Base-by-base conservation (phyloP, 2,329 filamentous ascomycete genomes). In the Colletotrichum plurivorum region DNA sequence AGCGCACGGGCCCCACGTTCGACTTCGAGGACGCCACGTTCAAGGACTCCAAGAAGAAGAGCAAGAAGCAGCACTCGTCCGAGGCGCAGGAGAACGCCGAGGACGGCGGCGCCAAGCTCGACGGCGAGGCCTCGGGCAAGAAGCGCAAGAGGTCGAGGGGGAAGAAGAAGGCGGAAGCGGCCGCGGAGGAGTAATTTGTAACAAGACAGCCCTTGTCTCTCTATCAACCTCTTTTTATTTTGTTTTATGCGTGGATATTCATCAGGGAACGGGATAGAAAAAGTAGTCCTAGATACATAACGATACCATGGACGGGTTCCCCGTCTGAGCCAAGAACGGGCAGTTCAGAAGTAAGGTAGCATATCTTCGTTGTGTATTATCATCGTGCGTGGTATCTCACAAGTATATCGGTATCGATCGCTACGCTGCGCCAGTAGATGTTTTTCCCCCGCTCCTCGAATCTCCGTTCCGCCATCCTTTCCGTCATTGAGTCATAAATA, bases 1-100 rank as follows among this genome's bases (percentile, higher is more conserved):
- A 89, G 80, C 78, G 82, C 62, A 84, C 84, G 4, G 88, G 88
- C 0, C 88, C 88, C 22, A 88, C 86, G 5, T 89, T 84, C 73
- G 87, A 86, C n/a, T 88, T 89, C 54, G 87, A 87, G 73, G 77
- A 76, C 46, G 71, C 39, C 8, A 54, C 65, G 56, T 59, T 73
- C 69, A 54, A 66, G 61, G 53, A 63, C 43, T 64, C 73, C 60
- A 75, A 56, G 66, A 73, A 63, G 73, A 73, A 67, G 59, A 73
- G 39, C 41, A 63, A 25, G 39, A 55, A 53, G 31, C 10, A 7
- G 20, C 13, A 22, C 16, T 16, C 76, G 73, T 71, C 76, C 76
- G 72, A 31, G 54, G 39, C 51, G 16, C 70, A 72, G 45, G 75
- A 78, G 63, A 76, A 77, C 64, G 76, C 76, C 71, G 69, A 63